Evolutionary conservation across 2,329 filamentous ascomycete species (phyloP).

Genomic region (Raffaelea ambrosiae): DNA sequence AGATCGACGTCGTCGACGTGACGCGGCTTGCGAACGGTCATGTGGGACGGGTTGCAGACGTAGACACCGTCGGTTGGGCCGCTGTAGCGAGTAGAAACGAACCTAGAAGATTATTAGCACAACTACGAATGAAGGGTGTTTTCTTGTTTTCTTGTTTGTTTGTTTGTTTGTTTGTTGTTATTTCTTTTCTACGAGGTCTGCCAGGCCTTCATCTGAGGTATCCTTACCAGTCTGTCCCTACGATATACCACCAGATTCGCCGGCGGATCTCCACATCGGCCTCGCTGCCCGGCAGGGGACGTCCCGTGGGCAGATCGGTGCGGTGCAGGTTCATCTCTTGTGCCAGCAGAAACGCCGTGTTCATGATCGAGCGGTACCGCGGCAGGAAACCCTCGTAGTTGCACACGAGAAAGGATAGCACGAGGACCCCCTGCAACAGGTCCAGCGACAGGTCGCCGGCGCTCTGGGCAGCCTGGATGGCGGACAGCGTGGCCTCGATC

Average conservation of each 20-base stretch:
- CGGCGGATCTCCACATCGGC: slow-evolving; percentile 23
- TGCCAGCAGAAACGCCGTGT: slow-evolving; percentile 1
- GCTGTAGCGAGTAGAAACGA: too few relatives aligned
- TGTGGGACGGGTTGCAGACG: slow-evolving; percentile 25
- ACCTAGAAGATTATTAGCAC: too few relatives aligned
- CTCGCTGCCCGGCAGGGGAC: too few relatives aligned
- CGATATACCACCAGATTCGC: slow-evolving; percentile 33
- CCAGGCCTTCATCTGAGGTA: slow-evolving; percentile 23
- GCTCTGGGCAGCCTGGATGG: neutral
- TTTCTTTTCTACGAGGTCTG: too few relatives aligned
- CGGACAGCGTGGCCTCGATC: slow-evolving; percentile 1
- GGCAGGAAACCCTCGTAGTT: slow-evolving; percentile 5
- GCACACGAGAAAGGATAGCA: slow-evolving; percentile 3
- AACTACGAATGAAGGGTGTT: too few relatives aligned
- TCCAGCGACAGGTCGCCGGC: neutral
- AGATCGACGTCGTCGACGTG: slow-evolving; percentile 33
- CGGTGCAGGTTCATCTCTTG: slow-evolving; percentile 6
- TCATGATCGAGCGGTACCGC: slow-evolving; percentile 4
- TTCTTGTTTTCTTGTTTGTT: too few relatives aligned
- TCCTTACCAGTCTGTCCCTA: slow-evolving; percentile 33
- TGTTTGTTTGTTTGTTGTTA: too few relatives aligned
- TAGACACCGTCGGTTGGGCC: too few relatives aligned
- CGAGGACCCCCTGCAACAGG: slow-evolving; percentile 4
- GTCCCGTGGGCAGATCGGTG: neutral
- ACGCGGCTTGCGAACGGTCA: slow-evolving; percentile 27